Conservation (phyloP, 2,329 filamentous ascomycete genomes). For the Magnaporthiopsis incrustans region DNA sequence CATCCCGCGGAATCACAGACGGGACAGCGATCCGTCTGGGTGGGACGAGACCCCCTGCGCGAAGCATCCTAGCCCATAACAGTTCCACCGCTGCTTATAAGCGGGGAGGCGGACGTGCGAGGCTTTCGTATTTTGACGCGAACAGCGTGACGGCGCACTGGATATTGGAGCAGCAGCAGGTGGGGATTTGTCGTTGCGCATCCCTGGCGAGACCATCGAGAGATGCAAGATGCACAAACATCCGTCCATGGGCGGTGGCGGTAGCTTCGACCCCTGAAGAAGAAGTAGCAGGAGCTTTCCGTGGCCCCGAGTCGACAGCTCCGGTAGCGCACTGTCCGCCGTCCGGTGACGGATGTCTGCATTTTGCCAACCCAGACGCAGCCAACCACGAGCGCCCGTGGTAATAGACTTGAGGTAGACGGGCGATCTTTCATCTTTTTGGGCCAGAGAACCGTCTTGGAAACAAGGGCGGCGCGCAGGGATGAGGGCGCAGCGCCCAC, state of each 20-base stretch:
- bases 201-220: not conserved
- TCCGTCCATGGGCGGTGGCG: too few species aligned
- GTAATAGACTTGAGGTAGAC: not conserved
- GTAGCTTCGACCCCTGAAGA: not conserved
- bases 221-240: not conserved
- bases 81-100: not conserved
- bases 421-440: not conserved
- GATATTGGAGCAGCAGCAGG: not conserved
- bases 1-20: not conserved
- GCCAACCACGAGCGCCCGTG: not conserved
- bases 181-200: not conserved
- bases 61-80: not conserved
- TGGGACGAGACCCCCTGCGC: not conserved
- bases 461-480: not conserved
- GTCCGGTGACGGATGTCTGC: not conserved
- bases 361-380: not conserved
- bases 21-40: not conserved
- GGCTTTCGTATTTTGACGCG: not conserved
- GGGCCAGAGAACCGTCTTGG: not conserved
- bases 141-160: not conserved
- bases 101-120: not conserved
- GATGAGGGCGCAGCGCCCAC: not conserved
- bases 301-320: not conserved
- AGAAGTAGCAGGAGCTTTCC: not conserved
- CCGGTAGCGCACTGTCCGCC: too few species aligned